These are phyloP conservation scores for Chrysoporthe cubensis DNA, from an alignment of 2,329 filamentous ascomycete species.

Conservation along the genomic window DNA sequence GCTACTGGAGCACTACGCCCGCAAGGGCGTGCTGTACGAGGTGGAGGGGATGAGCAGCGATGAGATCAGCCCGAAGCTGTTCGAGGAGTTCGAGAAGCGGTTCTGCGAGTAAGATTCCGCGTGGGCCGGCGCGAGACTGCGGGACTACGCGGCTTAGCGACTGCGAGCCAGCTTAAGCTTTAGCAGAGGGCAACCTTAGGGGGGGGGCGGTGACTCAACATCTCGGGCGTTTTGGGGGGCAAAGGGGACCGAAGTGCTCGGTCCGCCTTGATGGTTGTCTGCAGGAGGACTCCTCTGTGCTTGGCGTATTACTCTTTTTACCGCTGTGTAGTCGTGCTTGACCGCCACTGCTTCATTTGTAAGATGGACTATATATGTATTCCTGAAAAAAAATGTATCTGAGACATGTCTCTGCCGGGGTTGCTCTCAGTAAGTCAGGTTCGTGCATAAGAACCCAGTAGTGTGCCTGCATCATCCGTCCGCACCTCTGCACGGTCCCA, in stretches of 20 bases:
- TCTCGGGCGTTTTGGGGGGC: constrained; percentile 1
- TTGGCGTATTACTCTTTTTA: neutral
- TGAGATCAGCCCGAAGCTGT: constrained; percentile 91
- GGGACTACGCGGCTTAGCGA: too few species aligned
- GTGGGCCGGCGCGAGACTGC: neutral
- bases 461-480: too few species aligned
- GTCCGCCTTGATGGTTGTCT: constrained; percentile 1
- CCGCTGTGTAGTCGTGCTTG: neutral
- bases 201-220: neutral
- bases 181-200: neutral
- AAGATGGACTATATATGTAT: neutral
- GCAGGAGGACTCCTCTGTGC: neutral
- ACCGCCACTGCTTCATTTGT: neutral
- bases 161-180: neutral
- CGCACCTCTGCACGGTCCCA: too few species aligned
- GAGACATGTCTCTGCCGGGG: neutral
- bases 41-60: constrained; percentile 89
- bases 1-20: constrained; percentile 85
- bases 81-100: constrained; percentile 76
- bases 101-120: constrained; percentile 54
- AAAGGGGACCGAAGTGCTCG: constrained; percentile 19
- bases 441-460: too few species aligned
- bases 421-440: neutral
- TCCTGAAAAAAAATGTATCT: too few species aligned
- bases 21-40: constrained; percentile 81